Evolutionary conservation across 768 basidiomycete genomes (phyloP).

Genomic region (Basidioascus undulatus): DNA sequence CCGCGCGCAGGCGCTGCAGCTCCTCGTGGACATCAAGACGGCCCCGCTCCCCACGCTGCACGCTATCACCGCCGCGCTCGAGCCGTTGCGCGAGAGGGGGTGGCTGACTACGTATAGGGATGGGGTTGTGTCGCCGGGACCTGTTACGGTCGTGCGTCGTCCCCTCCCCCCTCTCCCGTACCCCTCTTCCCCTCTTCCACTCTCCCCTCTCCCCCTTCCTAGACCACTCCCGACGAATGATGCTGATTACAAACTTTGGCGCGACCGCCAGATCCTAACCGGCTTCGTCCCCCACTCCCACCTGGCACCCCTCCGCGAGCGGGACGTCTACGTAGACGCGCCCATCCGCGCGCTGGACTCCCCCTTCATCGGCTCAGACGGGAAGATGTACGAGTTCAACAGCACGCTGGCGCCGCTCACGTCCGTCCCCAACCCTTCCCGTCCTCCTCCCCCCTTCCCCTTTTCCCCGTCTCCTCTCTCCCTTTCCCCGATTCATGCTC

Average conservation of each 20-base stretch:
- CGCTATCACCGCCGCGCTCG: slow-evolving; percentile 23
- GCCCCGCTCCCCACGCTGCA: slow-evolving; percentile 22
- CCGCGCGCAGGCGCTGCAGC: slow-evolving; percentile 22
- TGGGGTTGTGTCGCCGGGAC: slow-evolving; percentile 19
- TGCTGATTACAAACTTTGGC: slow-evolving; percentile 23
- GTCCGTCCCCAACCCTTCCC: too few relatives aligned
- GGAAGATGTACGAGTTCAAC: too few relatives aligned
- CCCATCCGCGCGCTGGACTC: too few relatives aligned
- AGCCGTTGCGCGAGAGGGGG: slow-evolving; percentile 29
- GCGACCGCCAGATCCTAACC: slow-evolving; percentile 26
- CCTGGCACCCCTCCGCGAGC: too few relatives aligned
- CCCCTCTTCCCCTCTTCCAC: slow-evolving; percentile 29
- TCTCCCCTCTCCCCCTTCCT: slow-evolving; percentile 26
- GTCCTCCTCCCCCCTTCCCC: too few relatives aligned
- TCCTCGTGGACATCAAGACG: slow-evolving; percentile 32
- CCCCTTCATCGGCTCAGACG: too few relatives aligned
- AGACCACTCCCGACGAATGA: slow-evolving; percentile 19
- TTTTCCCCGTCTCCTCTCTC: too few relatives aligned
- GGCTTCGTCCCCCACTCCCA: too few relatives aligned
- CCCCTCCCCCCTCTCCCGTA: slow-evolving; percentile 30
- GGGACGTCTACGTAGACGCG: too few relatives aligned
- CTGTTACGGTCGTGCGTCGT: slow-evolving; percentile 27
- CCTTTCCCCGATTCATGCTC: too few relatives aligned
- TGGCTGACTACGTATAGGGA: slow-evolving; percentile 26
- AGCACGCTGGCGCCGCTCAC: too few relatives aligned